Conservation (phyloP, 345 rosid species). For the Salix arbutifolia region DNA sequence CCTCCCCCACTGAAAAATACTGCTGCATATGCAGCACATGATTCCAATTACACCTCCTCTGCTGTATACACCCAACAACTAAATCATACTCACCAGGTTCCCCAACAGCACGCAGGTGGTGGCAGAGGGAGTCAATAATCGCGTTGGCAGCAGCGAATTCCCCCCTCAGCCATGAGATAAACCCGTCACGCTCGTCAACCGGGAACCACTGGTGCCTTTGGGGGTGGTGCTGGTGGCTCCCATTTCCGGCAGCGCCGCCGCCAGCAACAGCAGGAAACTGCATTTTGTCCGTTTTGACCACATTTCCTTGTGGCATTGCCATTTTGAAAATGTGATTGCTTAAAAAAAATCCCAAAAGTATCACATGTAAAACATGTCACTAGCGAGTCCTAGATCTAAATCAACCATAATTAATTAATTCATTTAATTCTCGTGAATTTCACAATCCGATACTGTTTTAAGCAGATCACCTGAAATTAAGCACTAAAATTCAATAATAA, state of each 20-base stretch:
- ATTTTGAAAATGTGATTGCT: constrained; percentile 22
- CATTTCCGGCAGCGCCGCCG: constrained; percentile 15
- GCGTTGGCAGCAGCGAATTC: constrained; percentile 97
- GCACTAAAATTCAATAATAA: background rate
- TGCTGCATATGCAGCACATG: constrained; percentile 82
- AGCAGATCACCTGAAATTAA: constrained; percentile 1
- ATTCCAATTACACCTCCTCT: constrained; percentile 77
- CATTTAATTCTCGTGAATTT: background rate
- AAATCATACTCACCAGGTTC: constrained; percentile 69
- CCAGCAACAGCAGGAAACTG: constrained; percentile 45
- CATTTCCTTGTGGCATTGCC: constrained; percentile 87
- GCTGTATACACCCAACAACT: constrained; percentile 52
- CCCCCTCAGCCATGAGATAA: constrained; percentile 78
- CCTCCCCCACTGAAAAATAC: constrained; percentile 56
- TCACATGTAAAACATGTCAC: constrained; percentile 8
- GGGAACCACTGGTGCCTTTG: constrained; percentile 47
- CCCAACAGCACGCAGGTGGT: constrained; percentile 57
- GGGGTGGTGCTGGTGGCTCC: constrained; percentile 38
- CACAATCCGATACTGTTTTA: background rate
- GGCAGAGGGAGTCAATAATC: constrained; percentile 69
- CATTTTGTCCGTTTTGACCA: constrained; percentile 50
- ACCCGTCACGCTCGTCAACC: constrained; percentile 68
- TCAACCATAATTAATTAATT: background rate
- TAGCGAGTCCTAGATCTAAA: constrained; percentile 13
- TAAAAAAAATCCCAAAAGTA: background rate